A percentile compares a stretch with the other conserved stretches of the same genome.
These are phyloP conservation scores for Rhodosporidiobolus sp. DNA, from an alignment of 768 basidiomycete genomes.

Conservation along the genomic window DNA sequence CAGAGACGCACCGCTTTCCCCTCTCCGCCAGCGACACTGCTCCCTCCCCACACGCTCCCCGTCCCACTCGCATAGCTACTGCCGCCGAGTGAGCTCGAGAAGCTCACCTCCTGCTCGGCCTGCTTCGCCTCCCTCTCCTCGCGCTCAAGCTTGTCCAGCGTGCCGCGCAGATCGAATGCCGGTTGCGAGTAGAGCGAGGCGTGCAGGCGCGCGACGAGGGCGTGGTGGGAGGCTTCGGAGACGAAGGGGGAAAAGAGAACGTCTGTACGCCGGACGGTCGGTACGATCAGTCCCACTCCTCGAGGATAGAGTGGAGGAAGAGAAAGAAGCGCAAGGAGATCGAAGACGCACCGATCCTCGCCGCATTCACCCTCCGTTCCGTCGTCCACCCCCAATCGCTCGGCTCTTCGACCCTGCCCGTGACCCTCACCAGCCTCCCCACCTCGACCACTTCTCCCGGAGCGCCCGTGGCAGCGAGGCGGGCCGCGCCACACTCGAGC, in stretches of 20 bases:
- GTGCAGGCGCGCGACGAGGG: neutral
- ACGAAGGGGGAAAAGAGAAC: neutral
- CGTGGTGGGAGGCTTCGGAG: neutral
- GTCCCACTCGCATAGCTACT: neutral
- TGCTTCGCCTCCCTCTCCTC: neutral
- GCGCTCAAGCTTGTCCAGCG: slow-evolving; percentile 10
- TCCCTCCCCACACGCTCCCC: neutral
- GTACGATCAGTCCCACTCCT: neutral
- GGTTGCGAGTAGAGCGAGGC: neutral
- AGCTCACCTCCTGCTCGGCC: neutral
- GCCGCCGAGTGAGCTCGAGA: neutral
- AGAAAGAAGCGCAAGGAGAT: no score
- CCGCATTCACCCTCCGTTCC: slow-evolving; percentile 6
- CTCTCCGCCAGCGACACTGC: neutral
- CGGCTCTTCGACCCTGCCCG: slow-evolving; percentile 17
- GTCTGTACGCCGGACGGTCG: neutral
- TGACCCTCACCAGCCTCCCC: slow-evolving; percentile 8
- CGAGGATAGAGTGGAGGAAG: neutral
- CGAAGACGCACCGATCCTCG: slow-evolving; percentile 9
- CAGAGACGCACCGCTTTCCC: neutral
- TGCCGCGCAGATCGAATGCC: slow-evolving; percentile 2
- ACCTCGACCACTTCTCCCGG: neutral
- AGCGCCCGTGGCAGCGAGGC: no score
- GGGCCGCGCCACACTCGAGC: neutral
- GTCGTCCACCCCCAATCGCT: neutral